These are phyloP conservation scores for Suillus brevipes DNA, from an alignment of 768 basidiomycete genomes.

Conservation along the genomic window DNA sequence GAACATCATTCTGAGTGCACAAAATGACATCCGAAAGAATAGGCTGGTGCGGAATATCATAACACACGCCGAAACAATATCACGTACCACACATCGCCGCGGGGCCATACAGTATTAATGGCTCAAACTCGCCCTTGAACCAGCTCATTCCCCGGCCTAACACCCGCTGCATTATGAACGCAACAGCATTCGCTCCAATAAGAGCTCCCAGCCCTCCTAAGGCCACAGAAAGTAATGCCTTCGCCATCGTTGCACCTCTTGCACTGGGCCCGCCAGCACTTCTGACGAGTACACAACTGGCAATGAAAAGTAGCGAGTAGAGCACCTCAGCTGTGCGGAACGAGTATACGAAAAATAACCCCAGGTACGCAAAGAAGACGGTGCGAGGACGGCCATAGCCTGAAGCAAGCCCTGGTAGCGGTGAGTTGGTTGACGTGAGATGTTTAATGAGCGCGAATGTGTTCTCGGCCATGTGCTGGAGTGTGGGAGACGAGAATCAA, in stretches of 20 bases:
- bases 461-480: slow-evolving; percentile 88
- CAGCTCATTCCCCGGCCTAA: slow-evolving; percentile 79
- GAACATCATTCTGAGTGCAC: neutral
- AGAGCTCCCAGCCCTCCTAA: slow-evolving; percentile 57
- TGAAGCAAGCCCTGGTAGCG: slow-evolving; percentile 61
- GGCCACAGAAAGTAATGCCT: slow-evolving; percentile 49
- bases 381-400: slow-evolving; percentile 56
- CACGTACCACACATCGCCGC: slow-evolving; percentile 67
- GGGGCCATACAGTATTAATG: slow-evolving; percentile 72
- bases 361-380: slow-evolving; percentile 77
- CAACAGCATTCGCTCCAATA: slow-evolving; percentile 67
- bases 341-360: slow-evolving; percentile 71
- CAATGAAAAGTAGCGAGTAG: slow-evolving; percentile 53
- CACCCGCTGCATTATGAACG: slow-evolving; percentile 61
- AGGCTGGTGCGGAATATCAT: too few relatives aligned
- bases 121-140: slow-evolving; percentile 72
- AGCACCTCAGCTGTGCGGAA: slow-evolving; percentile 67
- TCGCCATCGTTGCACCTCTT: slow-evolving; percentile 29
- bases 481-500: neutral
- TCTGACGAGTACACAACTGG: slow-evolving; percentile 47
- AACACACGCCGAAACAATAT: neutral
- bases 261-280: slow-evolving; percentile 10
- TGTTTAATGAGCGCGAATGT: slow-evolving; percentile 74
- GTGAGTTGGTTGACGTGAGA: slow-evolving; percentile 68
- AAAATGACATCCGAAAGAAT: neutral